phyloP scores from a whole-genome alignment of 805 yeast species.

The Teunomyces tritomae region DNA sequence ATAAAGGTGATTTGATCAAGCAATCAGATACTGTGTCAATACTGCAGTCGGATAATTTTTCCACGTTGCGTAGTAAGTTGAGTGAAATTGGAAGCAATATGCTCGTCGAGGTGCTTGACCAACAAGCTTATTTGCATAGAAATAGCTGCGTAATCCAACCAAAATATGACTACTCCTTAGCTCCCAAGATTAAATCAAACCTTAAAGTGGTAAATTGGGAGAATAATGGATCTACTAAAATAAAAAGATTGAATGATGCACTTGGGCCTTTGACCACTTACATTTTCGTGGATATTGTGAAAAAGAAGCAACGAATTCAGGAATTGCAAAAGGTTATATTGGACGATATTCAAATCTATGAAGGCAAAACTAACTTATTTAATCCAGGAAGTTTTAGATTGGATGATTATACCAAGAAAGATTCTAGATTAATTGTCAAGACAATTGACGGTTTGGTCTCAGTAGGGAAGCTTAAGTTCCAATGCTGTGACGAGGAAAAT shows the following conservation, averaged over 20 bases:
- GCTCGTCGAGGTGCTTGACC: conserved; percentile 43
- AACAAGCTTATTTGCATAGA: conserved; percentile 16
- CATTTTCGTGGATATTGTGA: conserved; percentile 32
- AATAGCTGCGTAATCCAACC: not conserved
- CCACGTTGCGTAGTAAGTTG: conserved; percentile 47
- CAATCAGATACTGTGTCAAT: conserved; percentile 52
- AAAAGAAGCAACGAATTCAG: conserved; percentile 26
- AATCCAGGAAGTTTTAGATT: conserved; percentile 23
- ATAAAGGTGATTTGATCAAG: conserved; percentile 65
- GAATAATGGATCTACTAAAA: conserved; percentile 27
- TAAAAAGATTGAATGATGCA: conserved; percentile 46
- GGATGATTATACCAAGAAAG: conserved; percentile 5
- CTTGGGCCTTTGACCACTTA: conserved; percentile 57
- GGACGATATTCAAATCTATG: conserved; percentile 27
- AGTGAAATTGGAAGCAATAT: conserved; percentile 63
- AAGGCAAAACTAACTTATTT: conserved; percentile 2
- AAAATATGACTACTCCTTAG: conserved; percentile 45
- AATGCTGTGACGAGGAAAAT: conserved; percentile 49
- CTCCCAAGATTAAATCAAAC: conserved; percentile 50
- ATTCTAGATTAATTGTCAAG: conserved; percentile 33
- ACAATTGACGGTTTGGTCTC: conserved; percentile 44
- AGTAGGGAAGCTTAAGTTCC: conserved; percentile 46
- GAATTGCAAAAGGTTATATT: conserved; percentile 48
- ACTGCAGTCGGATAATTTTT: conserved; percentile 40
- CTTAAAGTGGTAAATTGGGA: conserved; percentile 51